These are phyloP conservation scores for Domatiomyces globalis DNA, from an alignment of 2,329 filamentous ascomycete species.

Conservation along the genomic window DNA sequence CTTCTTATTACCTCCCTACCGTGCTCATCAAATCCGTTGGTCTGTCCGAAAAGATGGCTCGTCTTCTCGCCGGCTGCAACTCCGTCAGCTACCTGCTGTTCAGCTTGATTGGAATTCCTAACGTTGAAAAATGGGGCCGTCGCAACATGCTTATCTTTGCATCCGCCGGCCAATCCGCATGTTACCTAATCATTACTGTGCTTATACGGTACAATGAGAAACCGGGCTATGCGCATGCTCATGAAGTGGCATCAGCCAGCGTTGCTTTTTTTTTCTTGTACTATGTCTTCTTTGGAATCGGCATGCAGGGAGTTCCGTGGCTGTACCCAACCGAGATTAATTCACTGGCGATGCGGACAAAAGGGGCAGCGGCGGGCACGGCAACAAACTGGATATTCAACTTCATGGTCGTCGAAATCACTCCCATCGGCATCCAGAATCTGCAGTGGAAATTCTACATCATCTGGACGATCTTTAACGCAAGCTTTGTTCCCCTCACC, in stretches of 20 bases:
- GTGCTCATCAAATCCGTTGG: conserved; percentile 46
- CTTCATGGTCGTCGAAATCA: conserved; percentile 28
- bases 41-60: conserved; percentile 36
- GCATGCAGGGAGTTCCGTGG: conserved; percentile 29
- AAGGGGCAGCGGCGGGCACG: conserved; percentile 36
- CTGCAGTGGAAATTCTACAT: conserved; percentile 32
- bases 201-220: conserved; percentile 32
- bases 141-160: conserved; percentile 47
- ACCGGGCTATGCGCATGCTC: conserved; percentile 20
- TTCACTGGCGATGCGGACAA: conserved; percentile 35
- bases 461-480: conserved; percentile 34
- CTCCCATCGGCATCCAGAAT: conserved; percentile 30
- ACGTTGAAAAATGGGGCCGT: conserved; percentile 40
- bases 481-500: conserved; percentile 34
- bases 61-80: conserved; percentile 44
- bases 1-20: conserved; percentile 41
- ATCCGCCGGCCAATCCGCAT: conserved; percentile 38
- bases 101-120: conserved; percentile 32
- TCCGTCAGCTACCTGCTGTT: conserved; percentile 37
- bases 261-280: conserved; percentile 41
- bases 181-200: conserved; percentile 39
- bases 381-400: conserved; percentile 36
- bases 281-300: conserved; percentile 40
- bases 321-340: conserved; percentile 38
- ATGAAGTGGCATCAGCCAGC: conserved; percentile 22